phyloP scores from a whole-genome alignment of 805 yeast genomes.

The Limtongia smithiae region DNA sequence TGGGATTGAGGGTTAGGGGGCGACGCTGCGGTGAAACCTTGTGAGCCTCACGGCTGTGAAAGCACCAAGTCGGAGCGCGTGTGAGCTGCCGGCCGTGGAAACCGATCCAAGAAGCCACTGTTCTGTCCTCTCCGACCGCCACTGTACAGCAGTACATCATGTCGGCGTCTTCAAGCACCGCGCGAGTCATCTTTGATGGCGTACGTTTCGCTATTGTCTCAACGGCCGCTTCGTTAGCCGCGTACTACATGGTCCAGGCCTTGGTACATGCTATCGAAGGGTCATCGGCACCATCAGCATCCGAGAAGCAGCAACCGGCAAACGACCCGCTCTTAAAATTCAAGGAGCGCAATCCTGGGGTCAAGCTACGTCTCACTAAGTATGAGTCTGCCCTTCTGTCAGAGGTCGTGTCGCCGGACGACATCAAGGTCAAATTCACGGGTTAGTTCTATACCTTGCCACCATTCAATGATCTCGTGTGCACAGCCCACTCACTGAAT shows the following conservation, averaged over 20 bases:
- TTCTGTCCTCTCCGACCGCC: too few relatives aligned
- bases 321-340: slow-evolving; percentile 55
- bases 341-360: slow-evolving; percentile 55
- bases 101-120: too few relatives aligned
- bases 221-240: neutral
- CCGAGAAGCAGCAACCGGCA: slow-evolving; percentile 45
- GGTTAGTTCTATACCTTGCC: slow-evolving; percentile 29
- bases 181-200: too few relatives aligned
- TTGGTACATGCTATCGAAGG: neutral
- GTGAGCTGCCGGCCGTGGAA: too few relatives aligned
- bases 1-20: too few relatives aligned
- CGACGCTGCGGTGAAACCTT: too few relatives aligned
- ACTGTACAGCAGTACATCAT: too few relatives aligned
- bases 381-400: slow-evolving; percentile 78
- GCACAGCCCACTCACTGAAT: too few relatives aligned
- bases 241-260: neutral
- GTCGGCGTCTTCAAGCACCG: too few relatives aligned
- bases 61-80: too few relatives aligned
- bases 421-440: slow-evolving; percentile 67
- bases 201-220: neutral
- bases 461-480: too few relatives aligned
- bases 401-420: slow-evolving; percentile 79
- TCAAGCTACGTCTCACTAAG: slow-evolving; percentile 53
- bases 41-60: too few relatives aligned
- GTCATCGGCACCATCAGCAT: neutral